Percentiles rank a stretch among this genome's conserved stretches.
Evolutionary conservation across 139 green algal genomes (phyloP).

Genomic region (Chlorella ohadii): DNA sequence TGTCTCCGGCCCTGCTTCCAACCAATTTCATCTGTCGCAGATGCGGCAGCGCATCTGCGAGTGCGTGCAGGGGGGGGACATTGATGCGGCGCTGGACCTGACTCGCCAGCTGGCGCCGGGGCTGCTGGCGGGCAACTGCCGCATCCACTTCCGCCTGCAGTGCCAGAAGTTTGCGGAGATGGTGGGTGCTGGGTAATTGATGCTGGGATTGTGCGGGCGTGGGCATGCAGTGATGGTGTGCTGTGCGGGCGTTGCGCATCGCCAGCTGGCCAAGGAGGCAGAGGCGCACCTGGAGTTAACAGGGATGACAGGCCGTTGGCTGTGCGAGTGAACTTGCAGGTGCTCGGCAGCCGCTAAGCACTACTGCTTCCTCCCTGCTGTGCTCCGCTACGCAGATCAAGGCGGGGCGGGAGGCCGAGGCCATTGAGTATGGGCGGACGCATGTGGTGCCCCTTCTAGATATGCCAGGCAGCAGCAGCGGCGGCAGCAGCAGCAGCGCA

Average conservation of each 20-base stretch:
- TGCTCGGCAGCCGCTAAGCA: too few relatives aligned
- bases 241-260: too few relatives aligned
- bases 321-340: too few relatives aligned
- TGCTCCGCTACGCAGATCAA: conserved; percentile 37
- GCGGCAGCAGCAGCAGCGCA: neutral
- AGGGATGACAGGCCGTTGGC: too few relatives aligned
- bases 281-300: too few relatives aligned
- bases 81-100: conserved; percentile 43
- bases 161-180: conserved; percentile 78
- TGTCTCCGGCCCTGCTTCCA: too few relatives aligned
- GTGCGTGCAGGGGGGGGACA: conserved; percentile 31
- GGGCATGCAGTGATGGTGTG: too few relatives aligned
- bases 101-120: conserved; percentile 45
- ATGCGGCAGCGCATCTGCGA: conserved; percentile 3
- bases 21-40: neutral
- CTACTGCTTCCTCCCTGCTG: neutral
- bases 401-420: conserved; percentile 52
- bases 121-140: conserved; percentile 52
- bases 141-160: conserved; percentile 65
- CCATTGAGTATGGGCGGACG: conserved; percentile 58
- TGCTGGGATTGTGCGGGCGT: too few relatives aligned
- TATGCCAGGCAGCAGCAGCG: neutral
- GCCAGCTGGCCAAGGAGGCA: too few relatives aligned
- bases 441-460: conserved; percentile 29
- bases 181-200: conserved; percentile 28